Base-by-base conservation (phyloP, 805 yeast species). In the Brettanomyces sp. region DNA sequence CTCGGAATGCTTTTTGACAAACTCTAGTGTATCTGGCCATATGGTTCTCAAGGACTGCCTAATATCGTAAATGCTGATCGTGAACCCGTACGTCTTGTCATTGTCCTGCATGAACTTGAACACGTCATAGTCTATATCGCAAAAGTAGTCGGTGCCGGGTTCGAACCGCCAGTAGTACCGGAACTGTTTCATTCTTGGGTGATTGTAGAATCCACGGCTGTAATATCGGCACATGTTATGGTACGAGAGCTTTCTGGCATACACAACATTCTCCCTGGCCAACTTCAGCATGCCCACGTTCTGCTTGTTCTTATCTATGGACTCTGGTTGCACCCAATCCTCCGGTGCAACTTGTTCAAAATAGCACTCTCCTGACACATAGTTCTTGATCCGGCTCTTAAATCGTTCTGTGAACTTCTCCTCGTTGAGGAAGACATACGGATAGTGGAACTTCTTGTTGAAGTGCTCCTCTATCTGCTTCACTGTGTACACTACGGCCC, bases 201-300 rank as follows among this genome's bases (percentile, higher is more conserved):
- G 76, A 43, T 82, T 71, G 58, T 73, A 83, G 56, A 85, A 83
- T 47, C 64, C 65, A 11, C 77, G 78, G 43, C 83, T 78, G 59
- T 85, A 84, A 62, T 81, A 86, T 24, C 95, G 72, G 59, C 95
- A 86, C 95, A 86, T 86, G 56, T 84, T 82, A 56, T 85, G 95
- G 55, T 86, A 86, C 0, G 89, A 80, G 21, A 58, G 61, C 61
- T 66, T 68, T 21, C 68, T 68, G 2, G 89, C 86, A 58, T 84
- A 83, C 4, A 80, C 83, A 57, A 73, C 68, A 12, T 67, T 72
- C 47, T 63, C 56, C 1, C 45, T 25, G 4, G 48, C 56, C 52
- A 77, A 48, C 6, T 50, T 42, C 12, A 65, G 55, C 71, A 73
- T 68, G 7, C 64, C 67, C 28, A 55, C 47, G 3, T 41, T 42